phyloP scores from a whole-genome alignment of 352 stramenopile species.

The Phytophthora fragariae region DNA sequence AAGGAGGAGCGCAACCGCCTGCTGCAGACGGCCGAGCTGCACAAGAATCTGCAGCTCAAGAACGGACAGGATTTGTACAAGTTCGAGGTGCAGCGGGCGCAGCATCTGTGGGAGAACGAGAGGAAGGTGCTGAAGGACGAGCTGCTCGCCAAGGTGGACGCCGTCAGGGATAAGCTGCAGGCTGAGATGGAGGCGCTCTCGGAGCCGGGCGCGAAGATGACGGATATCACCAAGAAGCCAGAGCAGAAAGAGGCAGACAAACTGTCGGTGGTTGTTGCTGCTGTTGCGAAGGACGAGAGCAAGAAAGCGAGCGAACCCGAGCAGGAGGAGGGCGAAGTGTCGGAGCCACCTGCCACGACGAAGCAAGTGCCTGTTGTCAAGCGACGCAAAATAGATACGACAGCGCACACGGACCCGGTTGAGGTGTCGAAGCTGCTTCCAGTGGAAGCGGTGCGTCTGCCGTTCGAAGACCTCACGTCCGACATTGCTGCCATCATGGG shows the following conservation, averaged over 20 bases:
- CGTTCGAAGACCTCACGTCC: constrained; percentile 60
- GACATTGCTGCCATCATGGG: constrained; percentile 67
- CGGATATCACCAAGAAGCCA: too few relatives aligned
- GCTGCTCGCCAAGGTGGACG: constrained; percentile 58
- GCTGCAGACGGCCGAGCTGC: constrained; percentile 77
- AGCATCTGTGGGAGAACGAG: constrained; percentile 73
- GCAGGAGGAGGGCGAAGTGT: constrained; percentile 38
- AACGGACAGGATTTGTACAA: constrained; percentile 81
- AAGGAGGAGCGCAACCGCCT: constrained; percentile 83
- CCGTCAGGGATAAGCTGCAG: constrained; percentile 55
- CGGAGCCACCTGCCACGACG: constrained; percentile 18
- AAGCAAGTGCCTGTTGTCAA: constrained; percentile 39
- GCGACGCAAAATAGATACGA: constrained; percentile 54
- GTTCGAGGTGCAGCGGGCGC: constrained; percentile 78
- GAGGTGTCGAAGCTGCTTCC: constrained; percentile 44
- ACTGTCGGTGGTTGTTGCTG: constrained; percentile 18
- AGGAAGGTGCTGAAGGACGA: constrained; percentile 64
- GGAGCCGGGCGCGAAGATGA: constrained; percentile 32
- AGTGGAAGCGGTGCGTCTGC: constrained; percentile 55
- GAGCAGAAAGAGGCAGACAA: constrained; percentile 23
- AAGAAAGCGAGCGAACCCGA: constrained; percentile 24
- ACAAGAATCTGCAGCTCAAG: constrained; percentile 88
- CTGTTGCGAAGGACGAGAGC: constrained; percentile 9
- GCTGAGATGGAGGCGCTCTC: constrained; percentile 56
- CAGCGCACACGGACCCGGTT: constrained; percentile 15